Evolutionary conservation across 495 filamentous ascomycete species (phyloP), one percentile per base, ranked within the genome.

Genomic region (Melanomma pulvis-pyrius): DNA sequence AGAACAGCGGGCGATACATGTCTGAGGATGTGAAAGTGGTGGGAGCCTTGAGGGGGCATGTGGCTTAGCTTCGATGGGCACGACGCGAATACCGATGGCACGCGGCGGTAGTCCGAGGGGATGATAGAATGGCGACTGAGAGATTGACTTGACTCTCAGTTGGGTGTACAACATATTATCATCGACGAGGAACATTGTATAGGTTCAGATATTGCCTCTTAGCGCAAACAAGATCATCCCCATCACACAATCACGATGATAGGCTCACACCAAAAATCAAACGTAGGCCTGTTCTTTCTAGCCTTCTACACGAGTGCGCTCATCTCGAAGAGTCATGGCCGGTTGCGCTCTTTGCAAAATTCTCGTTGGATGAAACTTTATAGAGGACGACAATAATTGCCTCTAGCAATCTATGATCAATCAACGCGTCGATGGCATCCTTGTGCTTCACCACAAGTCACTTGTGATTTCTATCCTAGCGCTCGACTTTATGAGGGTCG

Each of bases 391-490:
- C 21, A 7, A 5, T 0, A 51, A n/a, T 9, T 49, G 61, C 68
- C 36, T 64, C 51, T 22, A 61, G 39, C 5, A 59, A 17, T 48
- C 59, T 21, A 22, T 72, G 49, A 39, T 81, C 79, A 2, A 79
- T 78, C 32, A 79, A 72, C 2, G 80, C 79, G 51, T 63, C 66
- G 61, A 75, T 76, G 21, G 81, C 75, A 60, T 82, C 80, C 48
- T 72, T 69, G 65, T 83, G 74, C 72, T 81, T 80, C 24, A 77
- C 76, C 17, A 79, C 75, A 11, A 82, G 63, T 79, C 80, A 83
- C 5, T 79, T 77, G 4, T 67, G 32, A 13, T 74, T 75, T 17
- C 76, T 79, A 67, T 82, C 80, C 57, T 73, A 82, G 12, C 82
- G 77, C 61, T 75, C 73, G 11, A 83, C 77, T 57, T 73, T 64